Conservation (phyloP, 2,329 filamentous ascomycete genomes). For the Colletotrichum spaethianum region DNA sequence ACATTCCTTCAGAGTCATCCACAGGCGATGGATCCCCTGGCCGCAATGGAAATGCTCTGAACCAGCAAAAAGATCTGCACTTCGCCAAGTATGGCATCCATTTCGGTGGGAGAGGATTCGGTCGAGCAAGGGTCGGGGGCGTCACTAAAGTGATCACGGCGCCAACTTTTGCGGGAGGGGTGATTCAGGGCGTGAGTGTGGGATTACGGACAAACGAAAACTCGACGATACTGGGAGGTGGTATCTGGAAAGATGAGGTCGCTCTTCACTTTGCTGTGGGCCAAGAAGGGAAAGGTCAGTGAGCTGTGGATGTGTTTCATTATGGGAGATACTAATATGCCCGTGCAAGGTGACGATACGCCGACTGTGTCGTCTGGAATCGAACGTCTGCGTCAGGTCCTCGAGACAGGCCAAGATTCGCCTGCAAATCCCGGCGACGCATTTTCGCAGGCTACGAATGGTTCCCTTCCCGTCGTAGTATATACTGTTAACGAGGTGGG, state of each 20-base stretch:
- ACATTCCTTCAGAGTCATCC: slow-evolving; percentile 59
- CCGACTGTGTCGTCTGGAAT: slow-evolving; percentile 20
- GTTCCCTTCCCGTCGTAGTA: slow-evolving; percentile 5
- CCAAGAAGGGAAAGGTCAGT: slow-evolving; percentile 47
- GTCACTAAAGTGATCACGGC: slow-evolving; percentile 59
- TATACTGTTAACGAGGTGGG: slow-evolving; percentile 24
- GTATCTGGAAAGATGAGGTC: slow-evolving; percentile 57
- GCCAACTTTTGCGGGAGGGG: slow-evolving; percentile 49
- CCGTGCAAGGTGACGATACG: slow-evolving; percentile 11
- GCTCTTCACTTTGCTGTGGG: slow-evolving; percentile 58
- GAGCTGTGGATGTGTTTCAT: too few relatives aligned
- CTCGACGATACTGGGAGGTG: slow-evolving; percentile 55
- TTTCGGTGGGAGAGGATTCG: slow-evolving; percentile 57
- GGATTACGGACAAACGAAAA: slow-evolving; percentile 55
- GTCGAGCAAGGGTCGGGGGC: slow-evolving; percentile 58
- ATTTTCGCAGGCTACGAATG: not conserved
- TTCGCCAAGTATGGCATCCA: slow-evolving; percentile 57
- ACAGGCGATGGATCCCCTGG: slow-evolving; percentile 63
- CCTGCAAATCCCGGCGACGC: not conserved
- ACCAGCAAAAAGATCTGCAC: slow-evolving; percentile 48
- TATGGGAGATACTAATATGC: not conserved
- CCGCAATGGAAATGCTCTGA: slow-evolving; percentile 41
- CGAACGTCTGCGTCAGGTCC: slow-evolving; percentile 7
- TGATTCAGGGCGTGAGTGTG: slow-evolving; percentile 56
- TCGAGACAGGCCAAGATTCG: not conserved